Evolutionary conservation across 768 basidiomycete genomes (phyloP).

Genomic region (Phallus indusiatus): DNA sequence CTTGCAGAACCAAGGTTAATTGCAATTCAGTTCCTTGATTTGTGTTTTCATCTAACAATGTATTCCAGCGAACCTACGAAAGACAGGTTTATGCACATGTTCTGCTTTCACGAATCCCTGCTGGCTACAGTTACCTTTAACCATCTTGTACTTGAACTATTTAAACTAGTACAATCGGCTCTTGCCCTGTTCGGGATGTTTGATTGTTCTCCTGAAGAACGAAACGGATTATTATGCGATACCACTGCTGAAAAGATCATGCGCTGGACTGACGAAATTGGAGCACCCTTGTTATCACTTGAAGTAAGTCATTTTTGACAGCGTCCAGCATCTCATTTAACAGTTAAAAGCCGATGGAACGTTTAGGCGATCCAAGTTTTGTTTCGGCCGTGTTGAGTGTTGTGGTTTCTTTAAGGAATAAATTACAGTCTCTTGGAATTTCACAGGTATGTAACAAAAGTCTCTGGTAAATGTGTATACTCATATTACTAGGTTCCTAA

Average conservation of each 20-base stretch:
- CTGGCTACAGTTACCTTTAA: constrained; percentile 38
- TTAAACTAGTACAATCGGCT: constrained; percentile 64
- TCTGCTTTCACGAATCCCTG: constrained; percentile 42
- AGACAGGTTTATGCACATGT: constrained; percentile 67
- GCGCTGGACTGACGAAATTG: constrained; percentile 58
- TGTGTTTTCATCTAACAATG: background rate
- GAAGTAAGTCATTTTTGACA: constrained; percentile 34
- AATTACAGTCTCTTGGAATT: constrained; percentile 49
- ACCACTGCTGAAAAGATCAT: constrained; percentile 62
- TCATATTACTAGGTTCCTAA: constrained; percentile 36
- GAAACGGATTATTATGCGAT: constrained; percentile 70
- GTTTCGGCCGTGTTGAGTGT: constrained; percentile 64
- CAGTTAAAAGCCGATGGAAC: constrained; percentile 48
- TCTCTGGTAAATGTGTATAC: constrained; percentile 6
- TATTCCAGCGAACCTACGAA: constrained; percentile 60
- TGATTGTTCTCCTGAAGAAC: constrained; percentile 24
- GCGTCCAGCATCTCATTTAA: background rate
- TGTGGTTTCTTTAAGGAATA: constrained; percentile 59
- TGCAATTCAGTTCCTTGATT: background rate
- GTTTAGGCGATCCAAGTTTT: constrained; percentile 62
- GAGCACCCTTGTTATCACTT: constrained; percentile 47
- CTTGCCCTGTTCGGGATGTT: constrained; percentile 67
- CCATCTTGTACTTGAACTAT: constrained; percentile 62
- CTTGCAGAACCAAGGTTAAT: constrained; percentile 64
- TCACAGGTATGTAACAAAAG: constrained; percentile 24